Conservation (phyloP, 163 green algal genomes). For the Prototheca wickerhamii region DNA sequence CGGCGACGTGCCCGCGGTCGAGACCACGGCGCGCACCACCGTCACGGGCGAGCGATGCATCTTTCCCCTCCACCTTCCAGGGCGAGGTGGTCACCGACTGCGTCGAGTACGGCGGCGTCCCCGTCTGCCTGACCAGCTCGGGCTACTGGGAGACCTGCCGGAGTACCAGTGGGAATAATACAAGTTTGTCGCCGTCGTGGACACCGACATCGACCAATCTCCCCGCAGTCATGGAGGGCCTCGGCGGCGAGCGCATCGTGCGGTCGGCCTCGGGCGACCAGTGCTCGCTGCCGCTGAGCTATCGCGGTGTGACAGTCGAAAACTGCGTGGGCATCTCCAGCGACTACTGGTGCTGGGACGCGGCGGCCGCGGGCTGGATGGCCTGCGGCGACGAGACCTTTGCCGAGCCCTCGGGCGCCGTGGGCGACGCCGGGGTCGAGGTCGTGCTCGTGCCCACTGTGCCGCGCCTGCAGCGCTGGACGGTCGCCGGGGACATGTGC, state of each 20-base stretch:
- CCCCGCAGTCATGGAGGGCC: too few species aligned
- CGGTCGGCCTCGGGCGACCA: not conserved
- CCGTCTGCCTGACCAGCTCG: too few species aligned
- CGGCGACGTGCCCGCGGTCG: not conserved
- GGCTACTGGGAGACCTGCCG: too few species aligned
- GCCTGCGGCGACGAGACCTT: not conserved
- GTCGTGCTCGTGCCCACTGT: not conserved
- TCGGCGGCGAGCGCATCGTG: too few species aligned
- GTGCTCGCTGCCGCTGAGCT: constrained; percentile 19
- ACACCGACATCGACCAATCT: too few species aligned
- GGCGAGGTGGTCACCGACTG: constrained; percentile 5
- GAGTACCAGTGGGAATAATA: too few species aligned
- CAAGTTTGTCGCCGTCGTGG: not conserved
- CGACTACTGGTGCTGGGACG: constrained; percentile 10
- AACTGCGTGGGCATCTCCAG: constrained; percentile 9
- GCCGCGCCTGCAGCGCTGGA: not conserved
- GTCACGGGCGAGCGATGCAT: constrained; percentile 4
- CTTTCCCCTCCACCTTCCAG: not conserved
- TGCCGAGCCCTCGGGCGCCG: not conserved
- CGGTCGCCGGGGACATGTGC: constrained; percentile 1
- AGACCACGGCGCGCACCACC: not conserved
- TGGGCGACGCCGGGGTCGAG: not conserved
- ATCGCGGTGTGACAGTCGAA: constrained; percentile 5
- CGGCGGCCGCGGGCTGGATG: constrained; percentile 1
- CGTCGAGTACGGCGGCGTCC: not conserved